These are phyloP conservation scores for Termitomyces sp. DNA, from an alignment of 768 basidiomycete genomes.

Conservation along the genomic window DNA sequence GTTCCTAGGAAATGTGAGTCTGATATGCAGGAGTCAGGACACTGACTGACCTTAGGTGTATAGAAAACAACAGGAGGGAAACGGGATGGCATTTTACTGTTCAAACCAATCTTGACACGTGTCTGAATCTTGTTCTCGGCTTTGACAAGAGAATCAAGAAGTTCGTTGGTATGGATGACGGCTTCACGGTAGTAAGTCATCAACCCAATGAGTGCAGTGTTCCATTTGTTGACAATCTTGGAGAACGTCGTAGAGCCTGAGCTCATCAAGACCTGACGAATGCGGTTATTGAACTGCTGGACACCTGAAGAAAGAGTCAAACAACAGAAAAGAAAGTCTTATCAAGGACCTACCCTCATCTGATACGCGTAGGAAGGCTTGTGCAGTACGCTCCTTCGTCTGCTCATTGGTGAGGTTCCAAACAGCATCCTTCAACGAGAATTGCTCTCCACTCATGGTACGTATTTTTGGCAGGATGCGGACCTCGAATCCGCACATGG, in stretches of 20 bases:
- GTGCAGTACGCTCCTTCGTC: slow-evolving; percentile 95
- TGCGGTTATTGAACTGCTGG: slow-evolving; percentile 96
- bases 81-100: slow-evolving; percentile 99
- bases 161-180: slow-evolving; percentile 94
- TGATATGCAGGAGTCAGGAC: slow-evolving; percentile 4
- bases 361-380: slow-evolving; percentile 96
- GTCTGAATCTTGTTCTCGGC: slow-evolving; percentile 99
- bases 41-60: slow-evolving; percentile 68
- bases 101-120: slow-evolving; percentile 98
- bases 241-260: slow-evolving; percentile 98
- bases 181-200: slow-evolving; percentile 99
- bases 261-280: slow-evolving; percentile 95
- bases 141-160: slow-evolving; percentile 94
- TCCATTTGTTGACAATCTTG: slow-evolving; percentile 99
- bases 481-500: slow-evolving; percentile 99
- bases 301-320: slow-evolving; percentile 47
- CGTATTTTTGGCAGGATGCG: slow-evolving; percentile 96
- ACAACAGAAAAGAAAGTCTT: not conserved
- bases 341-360: slow-evolving; percentile 65
- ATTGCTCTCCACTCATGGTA: slow-evolving; percentile 94
- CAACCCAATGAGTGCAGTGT: slow-evolving; percentile 89
- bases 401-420: slow-evolving; percentile 98
- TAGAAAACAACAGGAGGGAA: slow-evolving; percentile 97
- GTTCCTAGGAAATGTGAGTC: slow-evolving; percentile 46
- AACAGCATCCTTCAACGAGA: slow-evolving; percentile 92